Evolutionary conservation across 345 rosid genomes (phyloP).

Genomic region (Eutrema japonicum): DNA sequence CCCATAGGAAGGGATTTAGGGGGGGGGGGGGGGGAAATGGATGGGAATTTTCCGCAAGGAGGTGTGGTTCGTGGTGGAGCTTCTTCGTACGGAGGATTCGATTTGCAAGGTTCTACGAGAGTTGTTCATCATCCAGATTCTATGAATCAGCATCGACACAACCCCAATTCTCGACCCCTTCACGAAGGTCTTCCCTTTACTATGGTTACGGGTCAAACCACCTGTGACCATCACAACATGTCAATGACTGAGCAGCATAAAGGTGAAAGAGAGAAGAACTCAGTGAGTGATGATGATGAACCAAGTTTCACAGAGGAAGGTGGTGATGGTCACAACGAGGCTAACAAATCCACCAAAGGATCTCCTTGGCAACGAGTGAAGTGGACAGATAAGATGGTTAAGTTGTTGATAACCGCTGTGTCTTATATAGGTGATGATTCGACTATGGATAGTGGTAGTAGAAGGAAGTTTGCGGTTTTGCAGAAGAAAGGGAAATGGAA

Average conservation of each 20-base stretch:
- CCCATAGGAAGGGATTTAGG: slow-evolving; percentile 3
- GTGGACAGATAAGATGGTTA: slow-evolving; percentile 97
- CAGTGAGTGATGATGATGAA: slow-evolving; percentile 86
- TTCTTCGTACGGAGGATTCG: slow-evolving; percentile 71
- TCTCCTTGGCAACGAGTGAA: slow-evolving; percentile 93
- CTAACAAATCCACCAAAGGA: slow-evolving; percentile 60
- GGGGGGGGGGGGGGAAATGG: slow-evolving; percentile 47
- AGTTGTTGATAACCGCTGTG: slow-evolving; percentile 83
- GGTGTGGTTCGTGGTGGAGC: slow-evolving; percentile 65
- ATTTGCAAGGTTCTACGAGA: slow-evolving; percentile 70
- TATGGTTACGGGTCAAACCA: slow-evolving; percentile 61
- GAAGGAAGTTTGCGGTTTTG: slow-evolving; percentile 73
- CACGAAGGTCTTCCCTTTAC: slow-evolving; percentile 74
- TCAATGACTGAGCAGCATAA: slow-evolving; percentile 54
- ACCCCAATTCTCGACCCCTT: slow-evolving; percentile 56
- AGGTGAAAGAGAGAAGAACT: slow-evolving; percentile 64
- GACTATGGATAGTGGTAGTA: slow-evolving; percentile 53
- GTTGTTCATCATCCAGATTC: slow-evolving; percentile 61
- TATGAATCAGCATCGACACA: slow-evolving; percentile 56
- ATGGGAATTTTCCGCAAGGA: slow-evolving; percentile 71
- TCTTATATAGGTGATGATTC: slow-evolving; percentile 85
- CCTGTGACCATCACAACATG: slow-evolving; percentile 56
- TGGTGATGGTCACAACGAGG: slow-evolving; percentile 58
- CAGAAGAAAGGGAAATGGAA: slow-evolving; percentile 98
- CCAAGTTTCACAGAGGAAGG: slow-evolving; percentile 80